Percentiles rank a stretch among this genome's conserved stretches.
Conservation (phyloP, 164 flowering plant genomes). For the Chloranthus sessilifolius region DNA sequence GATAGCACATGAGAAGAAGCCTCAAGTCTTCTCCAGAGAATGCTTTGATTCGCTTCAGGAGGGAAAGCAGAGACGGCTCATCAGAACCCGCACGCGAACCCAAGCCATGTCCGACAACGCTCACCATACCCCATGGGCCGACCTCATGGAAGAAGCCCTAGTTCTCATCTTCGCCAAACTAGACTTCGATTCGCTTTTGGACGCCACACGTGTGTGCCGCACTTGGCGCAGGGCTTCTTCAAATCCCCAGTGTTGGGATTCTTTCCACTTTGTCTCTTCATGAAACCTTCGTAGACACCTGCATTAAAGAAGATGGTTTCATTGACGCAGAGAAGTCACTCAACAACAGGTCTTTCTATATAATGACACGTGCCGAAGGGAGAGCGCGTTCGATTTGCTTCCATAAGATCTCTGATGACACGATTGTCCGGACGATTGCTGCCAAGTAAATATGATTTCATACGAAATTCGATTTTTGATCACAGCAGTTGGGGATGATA, state of each 20-base stretch:
- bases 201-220: not conserved
- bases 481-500: too few relatives aligned
- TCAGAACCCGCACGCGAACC: too few relatives aligned
- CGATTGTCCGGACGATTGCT: not conserved
- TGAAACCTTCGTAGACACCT: not conserved
- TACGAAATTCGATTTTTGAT: too few relatives aligned
- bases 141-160: not conserved
- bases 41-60: too few relatives aligned
- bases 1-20: too few relatives aligned
- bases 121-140: too few relatives aligned
- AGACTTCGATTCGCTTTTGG: not conserved
- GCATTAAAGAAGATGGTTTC: not conserved
- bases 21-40: too few relatives aligned
- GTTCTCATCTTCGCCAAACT: not conserved
- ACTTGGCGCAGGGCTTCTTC: not conserved
- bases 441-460: not conserved
- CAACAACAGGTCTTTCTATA: not conserved
- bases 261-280: not conserved
- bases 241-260: not conserved
- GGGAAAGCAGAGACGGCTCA: too few relatives aligned
- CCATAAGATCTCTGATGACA: not conserved
- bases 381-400: not conserved
- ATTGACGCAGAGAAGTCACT: not conserved
- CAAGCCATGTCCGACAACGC: too few relatives aligned
- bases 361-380: not conserved